Evolutionary conservation across 345 rosid genomes (phyloP), one percentile per base, ranked within the genome.

Genomic region (Eucalyptus leucophloia): DNA sequence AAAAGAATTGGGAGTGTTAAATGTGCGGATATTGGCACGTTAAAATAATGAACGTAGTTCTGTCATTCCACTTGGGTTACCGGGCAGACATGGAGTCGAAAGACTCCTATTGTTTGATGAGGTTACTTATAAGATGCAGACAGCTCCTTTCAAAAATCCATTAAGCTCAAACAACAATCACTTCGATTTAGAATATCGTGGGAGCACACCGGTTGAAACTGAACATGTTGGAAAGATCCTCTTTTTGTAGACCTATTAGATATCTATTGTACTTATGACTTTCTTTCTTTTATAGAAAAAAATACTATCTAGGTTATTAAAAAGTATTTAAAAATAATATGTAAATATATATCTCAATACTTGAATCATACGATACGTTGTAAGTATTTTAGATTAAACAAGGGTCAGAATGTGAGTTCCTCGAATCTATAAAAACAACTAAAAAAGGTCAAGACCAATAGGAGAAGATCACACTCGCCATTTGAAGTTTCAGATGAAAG

Each of bases 11-110:
- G 1, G 58, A 53, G 58, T 53, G 26, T 21, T 53, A 53, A 0
- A 53, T 0, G 2, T 8, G 0, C 1, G 26, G 26, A 53, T 53
- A 53, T 21, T 53, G 2, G 1, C 1, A 21, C 2, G 5, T 21
- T 53, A 53, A 53, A 53, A 53, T 53, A 53, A 21, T 53, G 11
- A 53, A 53, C 3, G 2, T 21, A 53, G 0, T 53, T 21, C 2
- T 53, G 0, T 53, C 58, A 53, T 19, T 53, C 24, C 58, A 53
- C 58, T 53, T 53, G 58, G 24, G 11, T 53, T 53, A 21, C 2
- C 5, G 4, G 2, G 26, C 5, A 53, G 11, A 53, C 58, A 8
- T 53, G 26, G 58, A 53, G 26, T 53, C 11, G 26, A 53, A 53
- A 53, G 58, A 8, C 58, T 53, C 58, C 58, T 53, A 53, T 1